Evolutionary conservation across 140 eudicot species (phyloP).

Genomic region (Anethum foeniculum): DNA sequence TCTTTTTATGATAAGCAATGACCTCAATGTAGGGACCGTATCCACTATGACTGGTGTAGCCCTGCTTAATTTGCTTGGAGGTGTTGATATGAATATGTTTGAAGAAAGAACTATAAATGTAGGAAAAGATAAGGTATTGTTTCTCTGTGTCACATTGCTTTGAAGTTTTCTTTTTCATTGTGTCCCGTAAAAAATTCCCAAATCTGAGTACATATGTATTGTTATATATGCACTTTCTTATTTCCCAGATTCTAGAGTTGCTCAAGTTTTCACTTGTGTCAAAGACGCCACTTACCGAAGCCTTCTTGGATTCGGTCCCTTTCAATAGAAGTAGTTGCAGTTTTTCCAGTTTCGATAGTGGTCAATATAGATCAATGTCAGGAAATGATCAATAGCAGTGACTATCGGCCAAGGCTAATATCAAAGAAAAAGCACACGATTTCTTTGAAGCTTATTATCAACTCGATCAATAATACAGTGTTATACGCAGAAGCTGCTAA

Average conservation of each 20-base stretch:
- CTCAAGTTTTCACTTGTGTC: conserved; percentile 22
- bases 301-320: conserved; percentile 13
- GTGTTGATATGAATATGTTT: conserved; percentile 1
- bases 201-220: background rate
- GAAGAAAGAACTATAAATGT: conserved; percentile 9
- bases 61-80: conserved; percentile 13
- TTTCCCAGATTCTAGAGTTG: conserved; percentile 19
- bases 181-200: background rate
- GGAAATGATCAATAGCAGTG: background rate
- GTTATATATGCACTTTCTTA: background rate
- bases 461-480: conserved; percentile 9
- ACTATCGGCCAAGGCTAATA: no score
- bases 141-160: background rate
- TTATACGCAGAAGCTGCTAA: conserved; percentile 24
- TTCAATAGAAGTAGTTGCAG: conserved; percentile 1
- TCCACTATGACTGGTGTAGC: conserved; percentile 9
- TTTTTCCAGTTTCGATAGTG: background rate
- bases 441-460: conserved; percentile 16
- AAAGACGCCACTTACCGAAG: conserved; percentile 17
- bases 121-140: conserved; percentile 17
- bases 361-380: conserved; percentile 4
- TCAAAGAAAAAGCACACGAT: conserved; percentile 3
- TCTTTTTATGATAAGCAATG: conserved; percentile 18
- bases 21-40: conserved; percentile 16
- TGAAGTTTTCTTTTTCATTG: background rate